Conservation (phyloP, 228 moss, liverwort and hornwort genomes). For the Sphagnum magellanicum region DNA sequence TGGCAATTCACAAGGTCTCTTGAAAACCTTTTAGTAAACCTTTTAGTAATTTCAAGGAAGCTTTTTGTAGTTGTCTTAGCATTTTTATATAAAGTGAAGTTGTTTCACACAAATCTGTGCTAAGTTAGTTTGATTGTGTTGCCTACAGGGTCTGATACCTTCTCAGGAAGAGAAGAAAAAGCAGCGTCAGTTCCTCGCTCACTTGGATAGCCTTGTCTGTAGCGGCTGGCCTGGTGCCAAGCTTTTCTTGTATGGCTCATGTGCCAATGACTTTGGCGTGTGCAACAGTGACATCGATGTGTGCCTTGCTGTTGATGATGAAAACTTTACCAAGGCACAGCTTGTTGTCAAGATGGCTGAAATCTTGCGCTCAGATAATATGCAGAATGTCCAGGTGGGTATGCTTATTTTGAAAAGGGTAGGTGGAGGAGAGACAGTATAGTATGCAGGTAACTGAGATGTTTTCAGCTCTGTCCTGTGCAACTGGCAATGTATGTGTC, state of each 20-base stretch:
- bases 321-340: conserved; percentile 85
- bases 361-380: conserved; percentile 76
- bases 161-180: conserved; percentile 67
- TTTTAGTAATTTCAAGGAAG: no score
- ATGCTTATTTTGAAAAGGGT: not conserved
- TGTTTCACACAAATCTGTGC: no score
- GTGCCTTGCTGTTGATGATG: conserved; percentile 82
- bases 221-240: conserved; percentile 85
- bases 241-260: conserved; percentile 90
- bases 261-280: conserved; percentile 95
- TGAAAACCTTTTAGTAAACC: not conserved
- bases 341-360: conserved; percentile 92
- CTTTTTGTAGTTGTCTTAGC: no score
- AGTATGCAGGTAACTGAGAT: no score
- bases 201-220: conserved; percentile 77
- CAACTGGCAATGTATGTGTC: no score
- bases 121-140: not conserved
- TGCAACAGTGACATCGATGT: conserved; percentile 99
- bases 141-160: conserved; percentile 62
- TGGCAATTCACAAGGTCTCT: conserved; percentile 47
- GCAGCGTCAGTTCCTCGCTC: conserved; percentile 68
- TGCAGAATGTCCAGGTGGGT: conserved; percentile 91
- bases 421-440: no score
- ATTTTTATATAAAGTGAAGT: no score
- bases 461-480: no score